A percentile compares a stretch with the other conserved stretches of the same genome.
Evolutionary conservation across 1,284 basidiomycete genomes (phyloP).

Genomic region (Trametes pubescens): DNA sequence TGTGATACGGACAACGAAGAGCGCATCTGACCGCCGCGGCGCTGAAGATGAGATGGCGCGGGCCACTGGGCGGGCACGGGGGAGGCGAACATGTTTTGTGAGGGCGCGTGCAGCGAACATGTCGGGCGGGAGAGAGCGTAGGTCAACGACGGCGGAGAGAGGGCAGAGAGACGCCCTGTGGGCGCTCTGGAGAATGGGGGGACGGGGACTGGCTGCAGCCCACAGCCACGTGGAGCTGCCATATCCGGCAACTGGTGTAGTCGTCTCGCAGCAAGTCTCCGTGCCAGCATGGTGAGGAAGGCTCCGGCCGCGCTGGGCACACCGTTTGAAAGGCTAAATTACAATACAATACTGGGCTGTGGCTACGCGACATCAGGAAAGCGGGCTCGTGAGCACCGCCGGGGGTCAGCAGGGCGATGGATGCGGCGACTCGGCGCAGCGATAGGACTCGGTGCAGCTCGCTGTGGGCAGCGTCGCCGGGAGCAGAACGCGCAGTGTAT

Average conservation of each 20-base stretch:
- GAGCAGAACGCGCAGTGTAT: too few species aligned
- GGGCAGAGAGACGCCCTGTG: background rate
- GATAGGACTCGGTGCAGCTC: constrained; percentile 5
- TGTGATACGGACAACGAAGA: constrained; percentile 57
- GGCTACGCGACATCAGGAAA: constrained; percentile 8
- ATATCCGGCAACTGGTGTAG: constrained; percentile 8
- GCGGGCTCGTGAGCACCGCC: constrained; percentile 9
- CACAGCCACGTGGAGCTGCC: constrained; percentile 19
- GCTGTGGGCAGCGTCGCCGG: background rate
- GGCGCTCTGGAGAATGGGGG: constrained; percentile 24
- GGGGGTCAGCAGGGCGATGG: constrained; percentile 4
- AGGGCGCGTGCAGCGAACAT: constrained; percentile 40
- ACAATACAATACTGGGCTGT: background rate
- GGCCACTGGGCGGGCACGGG: constrained; percentile 26
- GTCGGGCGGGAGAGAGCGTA: constrained; percentile 18
- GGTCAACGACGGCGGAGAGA: constrained; percentile 9
- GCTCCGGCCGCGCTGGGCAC: background rate
- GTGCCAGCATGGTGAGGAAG: constrained; percentile 1
- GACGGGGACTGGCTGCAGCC: constrained; percentile 19
- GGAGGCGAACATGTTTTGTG: constrained; percentile 29
- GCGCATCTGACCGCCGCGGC: constrained; percentile 55
- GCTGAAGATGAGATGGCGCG: constrained; percentile 51
- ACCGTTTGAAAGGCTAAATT: constrained; percentile 21
- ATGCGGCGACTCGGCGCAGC: constrained; percentile 3
- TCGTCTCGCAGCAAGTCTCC: background rate